Conservation (phyloP, 257 asterid genomes). For the Cruciata laevipes region DNA sequence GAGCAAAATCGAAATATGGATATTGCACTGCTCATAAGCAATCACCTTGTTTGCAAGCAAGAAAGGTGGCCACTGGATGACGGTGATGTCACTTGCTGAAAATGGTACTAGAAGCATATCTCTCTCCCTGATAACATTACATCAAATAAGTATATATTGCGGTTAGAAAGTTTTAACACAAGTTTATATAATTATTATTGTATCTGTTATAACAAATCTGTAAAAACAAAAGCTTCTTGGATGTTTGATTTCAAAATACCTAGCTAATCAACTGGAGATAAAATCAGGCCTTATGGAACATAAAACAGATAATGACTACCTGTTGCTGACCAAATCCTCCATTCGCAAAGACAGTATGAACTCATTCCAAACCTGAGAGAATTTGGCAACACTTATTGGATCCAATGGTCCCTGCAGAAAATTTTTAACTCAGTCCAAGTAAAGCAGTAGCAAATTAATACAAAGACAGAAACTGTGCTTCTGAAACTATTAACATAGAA, state of each 20-base stretch:
- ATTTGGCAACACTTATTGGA: slow-evolving; percentile 74
- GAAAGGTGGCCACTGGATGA: slow-evolving; percentile 99
- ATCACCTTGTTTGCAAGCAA: slow-evolving; percentile 96
- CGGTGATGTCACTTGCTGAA: slow-evolving; percentile 76
- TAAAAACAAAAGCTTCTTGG: not conserved
- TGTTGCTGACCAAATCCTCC: slow-evolving; percentile 87
- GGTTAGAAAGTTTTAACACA: not conserved
- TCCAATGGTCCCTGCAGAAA: slow-evolving; percentile 58
- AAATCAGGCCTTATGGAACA: not conserved
- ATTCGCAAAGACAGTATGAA: slow-evolving; percentile 83
- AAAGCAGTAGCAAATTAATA: not conserved
- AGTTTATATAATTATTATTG: not conserved
- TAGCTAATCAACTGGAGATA: slow-evolving; percentile 10
- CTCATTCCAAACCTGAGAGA: slow-evolving; percentile 99
- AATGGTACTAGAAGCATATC: slow-evolving; percentile 92
- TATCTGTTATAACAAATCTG: not conserved
- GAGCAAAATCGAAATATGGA: slow-evolving; percentile 24
- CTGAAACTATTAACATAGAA: not conserved
- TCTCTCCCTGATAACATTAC: slow-evolving; percentile 59
- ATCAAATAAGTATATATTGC: slow-evolving; percentile 11
- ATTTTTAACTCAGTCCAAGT: slow-evolving; percentile 17
- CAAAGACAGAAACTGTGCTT: not conserved
- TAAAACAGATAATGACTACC: slow-evolving; percentile 33
- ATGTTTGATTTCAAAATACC: slow-evolving; percentile 5
- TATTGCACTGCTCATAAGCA: slow-evolving; percentile 13